Percentiles rank a stretch among this genome's conserved stretches.
These are phyloP conservation scores for Colletotrichum sp. DNA, from an alignment of 2,329 filamentous ascomycete genomes.

Conservation along the genomic window DNA sequence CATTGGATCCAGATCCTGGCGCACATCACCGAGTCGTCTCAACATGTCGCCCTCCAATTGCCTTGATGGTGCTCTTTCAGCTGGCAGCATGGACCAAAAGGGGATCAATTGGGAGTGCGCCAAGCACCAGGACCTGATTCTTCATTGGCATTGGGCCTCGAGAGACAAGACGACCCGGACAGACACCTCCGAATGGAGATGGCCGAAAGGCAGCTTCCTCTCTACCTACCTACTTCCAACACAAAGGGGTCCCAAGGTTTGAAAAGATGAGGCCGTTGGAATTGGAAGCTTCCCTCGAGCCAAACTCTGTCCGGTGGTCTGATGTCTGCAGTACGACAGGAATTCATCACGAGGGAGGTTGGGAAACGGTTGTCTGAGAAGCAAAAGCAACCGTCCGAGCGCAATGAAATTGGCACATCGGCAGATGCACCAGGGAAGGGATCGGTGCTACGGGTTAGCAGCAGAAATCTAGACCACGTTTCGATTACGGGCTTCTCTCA, in stretches of 20 bases:
- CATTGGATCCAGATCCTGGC: slow-evolving; percentile 4
- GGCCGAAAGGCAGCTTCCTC: not conserved
- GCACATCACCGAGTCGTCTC: slow-evolving; percentile 1
- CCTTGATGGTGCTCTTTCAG: not conserved
- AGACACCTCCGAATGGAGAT: not conserved
- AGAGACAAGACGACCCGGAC: not conserved
- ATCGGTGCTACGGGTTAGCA: not conserved
- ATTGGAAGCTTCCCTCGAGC: not conserved
- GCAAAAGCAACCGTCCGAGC: slow-evolving; percentile 1
- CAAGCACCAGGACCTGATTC: not conserved
- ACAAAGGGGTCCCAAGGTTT: not conserved
- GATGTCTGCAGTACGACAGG: slow-evolving; percentile 6
- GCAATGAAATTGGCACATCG: not conserved
- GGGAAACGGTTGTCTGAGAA: slow-evolving; percentile 15
- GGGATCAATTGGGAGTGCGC: not conserved
- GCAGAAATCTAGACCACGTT: not conserved
- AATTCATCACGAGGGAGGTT: slow-evolving; percentile 4
- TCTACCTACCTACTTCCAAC: not conserved
- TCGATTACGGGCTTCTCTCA: not conserved
- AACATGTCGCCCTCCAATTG: not conserved
- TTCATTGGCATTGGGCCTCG: not conserved
- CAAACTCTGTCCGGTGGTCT: not conserved
- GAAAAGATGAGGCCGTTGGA: not conserved
- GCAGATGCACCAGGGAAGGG: not conserved
- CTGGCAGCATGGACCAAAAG: not conserved